These are phyloP conservation scores for Fusarium sp. DNA, from an alignment of 2,329 filamentous ascomycete species.

Conservation along the genomic window DNA sequence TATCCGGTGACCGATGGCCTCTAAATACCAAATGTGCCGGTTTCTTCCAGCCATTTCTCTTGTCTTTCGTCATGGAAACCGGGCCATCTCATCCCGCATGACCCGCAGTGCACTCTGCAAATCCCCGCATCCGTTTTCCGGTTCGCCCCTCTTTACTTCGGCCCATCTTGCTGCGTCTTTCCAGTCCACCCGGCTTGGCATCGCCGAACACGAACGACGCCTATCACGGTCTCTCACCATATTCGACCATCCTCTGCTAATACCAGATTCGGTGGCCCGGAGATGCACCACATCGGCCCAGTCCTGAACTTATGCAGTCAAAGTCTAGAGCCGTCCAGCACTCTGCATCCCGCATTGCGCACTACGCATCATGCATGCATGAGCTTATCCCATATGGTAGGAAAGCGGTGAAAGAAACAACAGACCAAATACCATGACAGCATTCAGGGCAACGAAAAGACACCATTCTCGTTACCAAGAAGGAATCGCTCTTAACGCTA, in stretches of 20 bases:
- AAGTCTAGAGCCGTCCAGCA: constrained; percentile 12
- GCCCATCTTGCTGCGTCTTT: constrained; percentile 24
- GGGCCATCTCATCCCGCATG: constrained; percentile 14
- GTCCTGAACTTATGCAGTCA: constrained; percentile 1
- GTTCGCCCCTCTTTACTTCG: constrained; percentile 33
- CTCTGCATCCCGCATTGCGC: constrained; percentile 2
- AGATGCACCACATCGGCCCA: constrained; percentile 15
- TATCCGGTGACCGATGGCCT: background rate
- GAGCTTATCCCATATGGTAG: background rate
- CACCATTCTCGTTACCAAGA: background rate
- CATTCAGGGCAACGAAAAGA: background rate
- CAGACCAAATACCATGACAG: background rate
- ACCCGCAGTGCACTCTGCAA: background rate
- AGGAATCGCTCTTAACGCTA: background rate
- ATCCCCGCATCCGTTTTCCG: constrained; percentile 40
- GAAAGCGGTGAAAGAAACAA: constrained; percentile 22
- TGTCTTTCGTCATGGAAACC: constrained; percentile 41
- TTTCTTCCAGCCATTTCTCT: constrained; percentile 32
- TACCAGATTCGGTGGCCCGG: constrained; percentile 20
- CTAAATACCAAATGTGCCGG: constrained; percentile 16
- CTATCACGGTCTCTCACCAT: constrained; percentile 34
- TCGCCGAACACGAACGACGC: constrained; percentile 23
- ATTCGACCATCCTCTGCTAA: background rate
- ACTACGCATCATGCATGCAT: background rate
- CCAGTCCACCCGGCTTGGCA: constrained; percentile 38